Evolutionary conservation across 352 stramenopile genomes (phyloP).

Genomic region (Phytophthora lateralis): DNA sequence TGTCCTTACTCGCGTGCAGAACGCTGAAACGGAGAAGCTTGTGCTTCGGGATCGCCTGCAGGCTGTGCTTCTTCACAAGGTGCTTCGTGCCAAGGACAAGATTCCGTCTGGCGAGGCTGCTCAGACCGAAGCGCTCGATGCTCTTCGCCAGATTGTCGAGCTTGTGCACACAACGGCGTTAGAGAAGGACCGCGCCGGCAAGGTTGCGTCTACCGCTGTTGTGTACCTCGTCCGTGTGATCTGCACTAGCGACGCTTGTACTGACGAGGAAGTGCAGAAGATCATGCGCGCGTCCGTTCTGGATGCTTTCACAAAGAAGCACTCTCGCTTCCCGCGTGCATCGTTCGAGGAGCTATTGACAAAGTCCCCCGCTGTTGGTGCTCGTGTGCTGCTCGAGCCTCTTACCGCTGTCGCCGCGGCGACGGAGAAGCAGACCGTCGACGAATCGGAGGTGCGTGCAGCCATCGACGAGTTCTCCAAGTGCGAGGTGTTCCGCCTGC

Average conservation of each 20-base stretch:
- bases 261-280: slow-evolving; percentile 32
- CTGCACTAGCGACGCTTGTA: slow-evolving; percentile 23
- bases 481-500: slow-evolving; percentile 75
- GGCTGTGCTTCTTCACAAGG: slow-evolving; percentile 69
- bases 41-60: slow-evolving; percentile 80
- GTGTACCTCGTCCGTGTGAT: slow-evolving; percentile 70
- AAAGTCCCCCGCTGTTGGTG: slow-evolving; percentile 53
- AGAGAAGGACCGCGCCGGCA: slow-evolving; percentile 68
- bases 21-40: slow-evolving; percentile 63
- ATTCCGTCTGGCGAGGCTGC: slow-evolving; percentile 22
- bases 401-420: slow-evolving; percentile 55
- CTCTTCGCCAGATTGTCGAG: slow-evolving; percentile 45
- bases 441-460: slow-evolving; percentile 16
- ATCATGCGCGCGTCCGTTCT: slow-evolving; percentile 41
- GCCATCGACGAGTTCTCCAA: slow-evolving; percentile 80
- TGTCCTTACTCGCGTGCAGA: slow-evolving; percentile 56
- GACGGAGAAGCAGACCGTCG: slow-evolving; percentile 29
- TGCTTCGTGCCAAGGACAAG: slow-evolving; percentile 66
- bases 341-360: slow-evolving; percentile 74
- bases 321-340: slow-evolving; percentile 71
- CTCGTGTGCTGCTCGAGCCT: slow-evolving; percentile 61
- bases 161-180: slow-evolving; percentile 54
- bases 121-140: slow-evolving; percentile 31
- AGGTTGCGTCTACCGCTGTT: slow-evolving; percentile 60
- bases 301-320: slow-evolving; percentile 85